Base-by-base conservation (phyloP, 257 asterid genomes). In the Jasminum sambac region DNA sequence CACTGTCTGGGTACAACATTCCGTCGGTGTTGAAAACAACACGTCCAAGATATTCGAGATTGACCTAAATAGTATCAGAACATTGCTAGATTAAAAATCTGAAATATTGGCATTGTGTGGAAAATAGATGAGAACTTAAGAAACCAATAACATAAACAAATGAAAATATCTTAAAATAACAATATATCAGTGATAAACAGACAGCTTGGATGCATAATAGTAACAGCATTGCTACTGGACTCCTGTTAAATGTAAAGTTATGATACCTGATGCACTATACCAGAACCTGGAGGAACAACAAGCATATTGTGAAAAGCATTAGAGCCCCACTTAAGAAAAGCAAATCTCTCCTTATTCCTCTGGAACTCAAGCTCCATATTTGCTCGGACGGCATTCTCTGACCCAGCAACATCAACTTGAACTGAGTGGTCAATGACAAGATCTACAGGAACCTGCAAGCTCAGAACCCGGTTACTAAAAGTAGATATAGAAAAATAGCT, bases 261-360 rank as follows among this genome's bases (percentile, higher is more conserved):
- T 68, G 48, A 66, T 86, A 90, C 98, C 97, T 90, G 97, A 84
- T 90, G 97, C 43, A 93, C 98, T 30, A 93, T 90, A 78, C 98
- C 98, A 75, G 98, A 94, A 11, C 97, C 98, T 8, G 98, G 98
- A 8, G 98, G 98, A 72, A 94, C 98, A 76, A 90, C 98, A 75
- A 93, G 98, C 97, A 93, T 94, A 75, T 94, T 94, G 12, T 81
- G 91, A 78, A 94, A 94, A 80, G 97, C 97, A 70, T 81, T 84
- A 70, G 98, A 94, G 63, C 98, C 98, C 98, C 98, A 94, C 81
- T 90, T 94, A 40, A 94, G 97, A 79, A 94, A 94, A 78, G 95
- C 97, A 83, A 94, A 94, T 74, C 97, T 89, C 83, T 90, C 98
- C 83, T 89, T 94, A 88, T 94, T 94, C 75, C 98, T 87, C 81